Percentiles rank a stretch among this genome's conserved stretches.
Evolutionary conservation across 1,284 basidiomycete genomes (phyloP).

Genomic region (Austropuccinia psidii): DNA sequence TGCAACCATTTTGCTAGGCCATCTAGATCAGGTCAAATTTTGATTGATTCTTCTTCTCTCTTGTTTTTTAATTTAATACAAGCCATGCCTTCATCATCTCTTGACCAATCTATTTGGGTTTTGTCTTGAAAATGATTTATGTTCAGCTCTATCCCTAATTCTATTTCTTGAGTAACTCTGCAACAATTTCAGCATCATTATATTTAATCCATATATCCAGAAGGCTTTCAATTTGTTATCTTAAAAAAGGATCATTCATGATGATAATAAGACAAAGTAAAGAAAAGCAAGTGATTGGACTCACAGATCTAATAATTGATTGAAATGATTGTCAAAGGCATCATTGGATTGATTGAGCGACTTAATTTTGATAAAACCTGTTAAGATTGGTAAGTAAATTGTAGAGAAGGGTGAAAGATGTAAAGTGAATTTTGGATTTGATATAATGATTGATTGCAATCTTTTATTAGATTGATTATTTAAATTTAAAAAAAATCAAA

Average conservation of each 20-base stretch:
- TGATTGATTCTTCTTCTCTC: neutral
- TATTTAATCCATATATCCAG: conserved; percentile 3
- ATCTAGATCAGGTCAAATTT: conserved; percentile 5
- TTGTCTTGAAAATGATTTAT: too few relatives aligned
- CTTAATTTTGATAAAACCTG: too few relatives aligned
- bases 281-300: too few relatives aligned
- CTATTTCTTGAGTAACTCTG: conserved; percentile 1
- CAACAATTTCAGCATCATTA: neutral
- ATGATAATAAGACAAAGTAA: too few relatives aligned
- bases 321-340: too few relatives aligned
- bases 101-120: conserved; percentile 6
- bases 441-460: too few relatives aligned
- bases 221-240: neutral
- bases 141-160: conserved; percentile 11
- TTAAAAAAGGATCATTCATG: neutral
- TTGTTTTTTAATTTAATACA: neutral
- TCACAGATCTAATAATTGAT: too few relatives aligned
- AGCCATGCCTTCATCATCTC: neutral
- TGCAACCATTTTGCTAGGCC: conserved; percentile 1
- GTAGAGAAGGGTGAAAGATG: too few relatives aligned
- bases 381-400: too few relatives aligned
- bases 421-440: too few relatives aligned
- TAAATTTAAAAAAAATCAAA: neutral
- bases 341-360: too few relatives aligned
- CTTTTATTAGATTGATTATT: too few relatives aligned